A percentile compares a stretch with the other conserved stretches of the same genome.
Evolutionary conservation across 306 rosid genomes (phyloP).

Genomic region (Quercus cerris): DNA sequence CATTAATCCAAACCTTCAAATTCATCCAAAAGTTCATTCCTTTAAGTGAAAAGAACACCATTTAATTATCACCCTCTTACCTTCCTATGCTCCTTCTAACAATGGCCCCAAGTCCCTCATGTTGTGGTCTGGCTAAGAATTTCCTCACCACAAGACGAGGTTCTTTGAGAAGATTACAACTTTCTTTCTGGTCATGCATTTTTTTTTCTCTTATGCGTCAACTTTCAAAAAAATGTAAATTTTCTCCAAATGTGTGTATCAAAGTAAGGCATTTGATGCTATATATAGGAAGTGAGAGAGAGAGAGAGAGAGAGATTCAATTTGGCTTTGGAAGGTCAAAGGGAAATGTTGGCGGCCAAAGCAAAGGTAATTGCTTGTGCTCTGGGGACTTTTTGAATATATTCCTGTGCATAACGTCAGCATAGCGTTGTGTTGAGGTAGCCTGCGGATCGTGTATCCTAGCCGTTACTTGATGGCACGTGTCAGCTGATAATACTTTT

Average conservation of each 20-base stretch:
- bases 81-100: constrained; percentile 98
- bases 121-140: constrained; percentile 89
- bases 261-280: constrained; percentile 15
- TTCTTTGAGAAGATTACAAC: constrained; percentile 21
- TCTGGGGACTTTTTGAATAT: constrained; percentile 19
- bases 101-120: constrained; percentile 88
- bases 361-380: constrained; percentile 28
- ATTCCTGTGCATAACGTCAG: constrained; percentile 41
- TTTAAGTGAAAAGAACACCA: not conserved
- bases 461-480: constrained; percentile 31
- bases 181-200: constrained; percentile 47
- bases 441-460: not conserved
- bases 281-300: constrained; percentile 24
- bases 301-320: not conserved
- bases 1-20: constrained; percentile 29
- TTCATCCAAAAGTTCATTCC: not conserved
- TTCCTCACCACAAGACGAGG: constrained; percentile 71
- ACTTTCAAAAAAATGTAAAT: not conserved
- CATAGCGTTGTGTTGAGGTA: constrained; percentile 61
- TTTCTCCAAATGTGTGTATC: constrained; percentile 24
- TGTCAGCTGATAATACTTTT: not conserved
- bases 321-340: constrained; percentile 37
- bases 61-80: constrained; percentile 22
- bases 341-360: constrained; percentile 36
- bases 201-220: not conserved